Base-by-base conservation (phyloP, 306 rosid species). In the Cucurbita ficifolia region DNA sequence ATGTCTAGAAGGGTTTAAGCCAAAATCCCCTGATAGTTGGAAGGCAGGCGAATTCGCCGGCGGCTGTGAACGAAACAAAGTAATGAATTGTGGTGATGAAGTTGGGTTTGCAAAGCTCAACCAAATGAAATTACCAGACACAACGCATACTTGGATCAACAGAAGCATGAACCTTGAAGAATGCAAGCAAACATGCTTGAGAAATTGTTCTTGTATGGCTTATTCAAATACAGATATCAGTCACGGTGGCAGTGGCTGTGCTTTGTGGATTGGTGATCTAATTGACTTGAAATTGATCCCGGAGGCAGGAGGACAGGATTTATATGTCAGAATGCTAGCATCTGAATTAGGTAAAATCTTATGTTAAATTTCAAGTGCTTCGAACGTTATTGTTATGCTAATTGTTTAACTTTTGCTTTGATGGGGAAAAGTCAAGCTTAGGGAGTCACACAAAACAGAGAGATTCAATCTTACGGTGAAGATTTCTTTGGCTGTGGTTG, bases 191-290 rank as follows among this genome's bases (percentile, higher is more conserved):
- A 82, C 73, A 73, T 91, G 97, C 79, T 79, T 78, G 76, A 76
- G 56, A 7, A 82, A 91, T 16, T 91, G 96, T 54, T 83, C 96
- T 17, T 91, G 96, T 46, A 80, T 72, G 72, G 89, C 90, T 19
- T 87, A 78, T 29, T 16, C 90, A 17, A 84, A 81, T 72, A 77
- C 87, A n/a, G 84, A 91, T 75, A 77, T 89, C 39, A 86, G 88
- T 55, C 40, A 36, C 8, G 80, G 82, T 48, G 91, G 96, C 8
- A 82, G 81, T 58, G 96, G 90, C 16, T 91, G 96, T 76, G 89
- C 78, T 54, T 52, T 86, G 77, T 91, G 97, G 97, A 79, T 79
- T 39, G 92, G 84, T 5, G 85, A 88, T 79, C 81, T 91, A 1
- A 52, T 81, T 12, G 89, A 91, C 55, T 16, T 87, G 4, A 87